A percentile compares a stretch with the other conserved stretches of the same genome.
These are phyloP conservation scores for Cladosporium cucumerinum DNA, from an alignment of 2,329 filamentous ascomycete genomes.

Conservation along the genomic window DNA sequence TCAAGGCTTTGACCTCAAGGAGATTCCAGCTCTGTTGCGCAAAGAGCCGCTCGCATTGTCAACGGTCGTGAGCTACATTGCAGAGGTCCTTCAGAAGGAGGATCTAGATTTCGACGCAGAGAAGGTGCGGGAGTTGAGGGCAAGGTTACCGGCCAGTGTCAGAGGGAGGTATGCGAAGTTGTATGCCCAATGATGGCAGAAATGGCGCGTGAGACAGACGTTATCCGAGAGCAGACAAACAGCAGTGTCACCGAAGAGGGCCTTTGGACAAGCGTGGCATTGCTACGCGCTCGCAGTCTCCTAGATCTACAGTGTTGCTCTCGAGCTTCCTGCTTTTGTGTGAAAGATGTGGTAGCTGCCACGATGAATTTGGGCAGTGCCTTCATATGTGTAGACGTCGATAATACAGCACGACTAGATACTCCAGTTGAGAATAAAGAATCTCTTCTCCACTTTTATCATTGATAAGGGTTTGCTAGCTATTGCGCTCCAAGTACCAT, in stretches of 20 bases:
- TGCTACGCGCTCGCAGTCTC: neutral
- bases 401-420: neutral
- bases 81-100: constrained; percentile 54
- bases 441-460: neutral
- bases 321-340: neutral
- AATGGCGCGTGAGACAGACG: neutral
- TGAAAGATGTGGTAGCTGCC: neutral
- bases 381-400: neutral
- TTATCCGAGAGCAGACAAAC: neutral
- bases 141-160: constrained; percentile 26
- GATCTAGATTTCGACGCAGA: constrained; percentile 47
- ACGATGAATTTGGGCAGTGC: neutral
- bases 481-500: neutral
- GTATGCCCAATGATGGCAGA: neutral
- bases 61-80: constrained; percentile 59
- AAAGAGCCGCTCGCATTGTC: constrained; percentile 55
- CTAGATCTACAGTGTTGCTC: neutral
- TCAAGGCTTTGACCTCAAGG: constrained; percentile 46
- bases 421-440: neutral
- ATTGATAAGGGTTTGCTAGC: neutral
- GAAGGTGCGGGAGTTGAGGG: constrained; percentile 26
- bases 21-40: constrained; percentile 56
- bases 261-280: neutral
- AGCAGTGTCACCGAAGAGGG: neutral
- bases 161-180: constrained; percentile 17